Evolutionary conservation across 1,284 basidiomycete genomes (phyloP).

Genomic region (Cryptococcus jaspeensis): DNA sequence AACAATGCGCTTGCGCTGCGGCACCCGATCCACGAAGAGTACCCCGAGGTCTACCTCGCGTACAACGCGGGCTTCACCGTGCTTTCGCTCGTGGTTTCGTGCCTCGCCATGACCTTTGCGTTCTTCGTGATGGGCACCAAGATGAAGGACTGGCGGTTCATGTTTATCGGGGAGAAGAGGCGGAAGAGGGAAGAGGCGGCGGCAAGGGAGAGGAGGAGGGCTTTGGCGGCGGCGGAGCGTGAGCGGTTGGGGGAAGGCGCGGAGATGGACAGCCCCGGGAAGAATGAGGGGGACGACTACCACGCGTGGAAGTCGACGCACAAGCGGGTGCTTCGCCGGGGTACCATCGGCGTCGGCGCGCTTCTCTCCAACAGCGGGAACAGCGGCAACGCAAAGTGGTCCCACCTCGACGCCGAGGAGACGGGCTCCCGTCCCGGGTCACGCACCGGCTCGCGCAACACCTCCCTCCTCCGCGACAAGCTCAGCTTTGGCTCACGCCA

Average conservation of each 20-base stretch:
- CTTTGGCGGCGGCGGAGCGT: too few species aligned
- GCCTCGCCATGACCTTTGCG: constrained; percentile 51
- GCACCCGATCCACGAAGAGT: constrained; percentile 33
- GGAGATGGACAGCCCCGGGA: constrained; percentile 1
- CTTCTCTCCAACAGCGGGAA: constrained; percentile 31
- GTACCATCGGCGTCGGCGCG: constrained; percentile 27
- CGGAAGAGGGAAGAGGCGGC: not conserved
- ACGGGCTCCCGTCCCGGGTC: not conserved
- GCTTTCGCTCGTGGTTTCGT: constrained; percentile 51
- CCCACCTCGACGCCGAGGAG: constrained; percentile 24
- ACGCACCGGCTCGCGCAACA: not conserved
- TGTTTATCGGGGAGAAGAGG: constrained; percentile 16
- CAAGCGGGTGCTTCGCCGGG: constrained; percentile 23
- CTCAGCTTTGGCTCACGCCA: not conserved
- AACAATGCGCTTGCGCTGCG: constrained; percentile 52
- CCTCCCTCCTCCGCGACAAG: not conserved
- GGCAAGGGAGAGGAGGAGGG: not conserved
- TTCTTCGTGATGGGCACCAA: constrained; percentile 54
- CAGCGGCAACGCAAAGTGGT: constrained; percentile 34
- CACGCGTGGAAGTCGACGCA: constrained; percentile 31
- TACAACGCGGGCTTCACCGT: constrained; percentile 53
- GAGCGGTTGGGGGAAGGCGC: too few species aligned
- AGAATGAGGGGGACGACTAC: constrained; percentile 28
- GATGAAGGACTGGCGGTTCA: constrained; percentile 33
- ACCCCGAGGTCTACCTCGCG: constrained; percentile 40